Evolutionary conservation across 352 stramenopile species (phyloP).

Genomic region (Pythium insidiosum): DNA sequence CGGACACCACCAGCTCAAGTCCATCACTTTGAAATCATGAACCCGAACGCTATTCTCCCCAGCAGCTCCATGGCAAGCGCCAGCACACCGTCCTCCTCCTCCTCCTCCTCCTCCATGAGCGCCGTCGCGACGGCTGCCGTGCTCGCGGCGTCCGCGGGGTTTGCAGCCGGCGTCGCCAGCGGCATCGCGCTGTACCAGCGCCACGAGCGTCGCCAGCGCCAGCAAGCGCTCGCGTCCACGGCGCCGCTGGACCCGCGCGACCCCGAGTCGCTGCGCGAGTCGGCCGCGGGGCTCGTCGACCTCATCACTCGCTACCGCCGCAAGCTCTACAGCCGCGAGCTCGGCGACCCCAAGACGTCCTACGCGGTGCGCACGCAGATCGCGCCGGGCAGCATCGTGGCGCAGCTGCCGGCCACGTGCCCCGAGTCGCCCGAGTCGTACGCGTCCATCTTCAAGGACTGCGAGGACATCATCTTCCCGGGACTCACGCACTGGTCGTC

Average conservation of each 20-base stretch:
- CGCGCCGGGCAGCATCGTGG: constrained; percentile 34
- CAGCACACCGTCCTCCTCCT: no score
- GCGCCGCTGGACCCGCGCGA: constrained; percentile 29
- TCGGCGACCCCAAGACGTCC: not conserved
- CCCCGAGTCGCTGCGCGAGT: constrained; percentile 28
- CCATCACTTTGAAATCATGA: no score
- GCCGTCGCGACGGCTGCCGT: no score
- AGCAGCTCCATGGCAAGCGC: no score
- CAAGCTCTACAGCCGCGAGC: constrained; percentile 33
- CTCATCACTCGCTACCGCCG: constrained; percentile 57
- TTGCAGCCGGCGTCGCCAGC: constrained; percentile 27
- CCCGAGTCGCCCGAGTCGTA: constrained; percentile 50
- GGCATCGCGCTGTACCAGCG: constrained; percentile 29
- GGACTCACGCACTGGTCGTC: constrained; percentile 63
- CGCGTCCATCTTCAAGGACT: constrained; percentile 50
- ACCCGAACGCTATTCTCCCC: no score
- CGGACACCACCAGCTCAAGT: no score
- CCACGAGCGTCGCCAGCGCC: constrained; percentile 24
- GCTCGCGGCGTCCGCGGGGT: constrained; percentile 21
- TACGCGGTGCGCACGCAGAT: constrained; percentile 33
- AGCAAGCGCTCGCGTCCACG: constrained; percentile 23
- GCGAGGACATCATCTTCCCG: constrained; percentile 49
- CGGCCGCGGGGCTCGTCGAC: constrained; percentile 34
- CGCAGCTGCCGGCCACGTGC: constrained; percentile 26
- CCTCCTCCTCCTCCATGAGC: no score